phyloP scores from a whole-genome alignment of 176 grass and related monocot genomes.

The Zoysia japonica region DNA sequence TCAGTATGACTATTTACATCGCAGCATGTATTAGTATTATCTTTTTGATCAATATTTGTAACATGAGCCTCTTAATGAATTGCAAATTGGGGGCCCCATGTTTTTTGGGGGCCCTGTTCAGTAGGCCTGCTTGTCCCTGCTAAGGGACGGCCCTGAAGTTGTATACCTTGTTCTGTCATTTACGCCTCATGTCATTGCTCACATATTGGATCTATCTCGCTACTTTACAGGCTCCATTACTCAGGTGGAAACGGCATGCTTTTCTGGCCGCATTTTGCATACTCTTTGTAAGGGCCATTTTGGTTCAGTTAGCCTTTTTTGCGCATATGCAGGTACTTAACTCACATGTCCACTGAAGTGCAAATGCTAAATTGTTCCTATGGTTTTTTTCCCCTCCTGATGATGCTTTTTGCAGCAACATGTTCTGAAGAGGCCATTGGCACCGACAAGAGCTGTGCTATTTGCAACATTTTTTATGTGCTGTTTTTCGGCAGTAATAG shows the following conservation, averaged over 20 bases:
- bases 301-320: constrained; percentile 84
- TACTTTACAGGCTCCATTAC: constrained; percentile 58
- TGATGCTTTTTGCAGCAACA: constrained; percentile 57
- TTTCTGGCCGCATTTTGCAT: constrained; percentile 81
- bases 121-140: no score
- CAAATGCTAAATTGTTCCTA: constrained; percentile 12
- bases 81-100: no score
- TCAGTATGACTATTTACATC: no score
- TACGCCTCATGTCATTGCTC: neutral
- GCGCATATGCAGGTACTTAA: constrained; percentile 79
- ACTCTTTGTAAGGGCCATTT: constrained; percentile 69
- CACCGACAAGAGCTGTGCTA: constrained; percentile 56
- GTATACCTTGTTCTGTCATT: neutral
- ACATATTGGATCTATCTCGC: neutral
- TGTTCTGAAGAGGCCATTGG: constrained; percentile 69
- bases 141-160: no score
- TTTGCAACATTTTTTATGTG: constrained; percentile 88
- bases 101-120: no score
- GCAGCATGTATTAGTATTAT: no score
- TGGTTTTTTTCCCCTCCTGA: constrained; percentile 18
- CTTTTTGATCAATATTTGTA: no score
- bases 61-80: no score
- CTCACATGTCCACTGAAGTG: neutral
- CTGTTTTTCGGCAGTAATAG: constrained; percentile 86
- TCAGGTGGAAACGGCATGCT: constrained; percentile 75